Conservation (phyloP, 2,329 filamentous ascomycete species). For the Phoma herbarum region DNA sequence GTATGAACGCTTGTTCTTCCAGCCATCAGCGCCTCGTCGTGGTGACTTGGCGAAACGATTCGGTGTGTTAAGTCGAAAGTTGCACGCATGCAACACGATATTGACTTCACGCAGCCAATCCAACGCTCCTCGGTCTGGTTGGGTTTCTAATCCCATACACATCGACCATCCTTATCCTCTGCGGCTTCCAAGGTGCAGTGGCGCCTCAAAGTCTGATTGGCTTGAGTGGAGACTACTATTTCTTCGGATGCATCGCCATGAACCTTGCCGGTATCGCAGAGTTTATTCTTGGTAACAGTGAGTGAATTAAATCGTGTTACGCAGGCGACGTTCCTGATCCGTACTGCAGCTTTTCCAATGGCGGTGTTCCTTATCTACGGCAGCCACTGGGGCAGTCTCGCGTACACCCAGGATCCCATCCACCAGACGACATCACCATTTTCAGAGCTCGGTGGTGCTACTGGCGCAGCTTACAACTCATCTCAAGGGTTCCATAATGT, state of each 20-base stretch:
- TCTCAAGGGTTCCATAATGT: slow-evolving; percentile 36
- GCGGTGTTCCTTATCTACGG: slow-evolving; percentile 35
- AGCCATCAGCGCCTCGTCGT: slow-evolving; percentile 31
- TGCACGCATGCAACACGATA: background rate
- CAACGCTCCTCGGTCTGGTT: slow-evolving; percentile 30
- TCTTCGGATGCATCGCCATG: slow-evolving; percentile 35
- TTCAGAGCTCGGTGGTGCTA: slow-evolving; percentile 25
- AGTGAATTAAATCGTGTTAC: background rate
- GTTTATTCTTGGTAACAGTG: slow-evolving; percentile 35
- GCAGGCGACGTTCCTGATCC: background rate
- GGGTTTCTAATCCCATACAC: slow-evolving; percentile 35
- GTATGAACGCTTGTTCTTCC: slow-evolving; percentile 38
- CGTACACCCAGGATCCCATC: slow-evolving; percentile 32
- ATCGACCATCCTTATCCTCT: slow-evolving; percentile 32
- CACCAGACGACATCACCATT: slow-evolving; percentile 29
- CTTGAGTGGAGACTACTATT: slow-evolving; percentile 35
- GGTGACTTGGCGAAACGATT: slow-evolving; percentile 35
- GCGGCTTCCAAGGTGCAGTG: slow-evolving; percentile 31
- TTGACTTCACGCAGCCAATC: slow-evolving; percentile 24
- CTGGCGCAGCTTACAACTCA: slow-evolving; percentile 31
- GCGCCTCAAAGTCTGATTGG: slow-evolving; percentile 32
- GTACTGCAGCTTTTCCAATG: slow-evolving; percentile 31
- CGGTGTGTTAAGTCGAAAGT: slow-evolving; percentile 8
- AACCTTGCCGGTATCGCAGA: slow-evolving; percentile 32
- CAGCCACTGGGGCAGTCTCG: slow-evolving; percentile 32